Percentiles rank a stretch among this genome's conserved stretches.
Conservation (phyloP, 2,329 filamentous ascomycete genomes). For the Talaromyces sp. region DNA sequence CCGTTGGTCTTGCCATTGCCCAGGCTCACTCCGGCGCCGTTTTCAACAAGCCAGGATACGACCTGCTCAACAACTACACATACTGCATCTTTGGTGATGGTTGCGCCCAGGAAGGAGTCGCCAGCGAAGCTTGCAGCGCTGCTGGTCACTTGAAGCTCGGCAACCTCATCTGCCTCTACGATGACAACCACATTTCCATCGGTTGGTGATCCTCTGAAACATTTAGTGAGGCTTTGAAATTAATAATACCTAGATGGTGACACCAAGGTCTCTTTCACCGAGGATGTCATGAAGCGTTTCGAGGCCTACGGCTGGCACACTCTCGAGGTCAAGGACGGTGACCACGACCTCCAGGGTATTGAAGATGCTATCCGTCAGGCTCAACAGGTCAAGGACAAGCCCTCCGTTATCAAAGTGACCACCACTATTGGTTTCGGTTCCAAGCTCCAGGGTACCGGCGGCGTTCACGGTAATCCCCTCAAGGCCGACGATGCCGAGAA, state of each 20-base stretch:
- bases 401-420: constrained; percentile 90
- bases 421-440: constrained; percentile 98
- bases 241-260: constrained; percentile 64
- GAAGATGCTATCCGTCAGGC: constrained; percentile 82
- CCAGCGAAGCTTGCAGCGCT: constrained; percentile 82
- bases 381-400: constrained; percentile 90
- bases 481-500: constrained; percentile 92
- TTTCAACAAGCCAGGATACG: constrained; percentile 96
- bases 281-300: constrained; percentile 92
- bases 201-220: constrained; percentile 43
- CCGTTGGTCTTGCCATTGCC: constrained; percentile 94
- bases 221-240: background rate
- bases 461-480: constrained; percentile 92
- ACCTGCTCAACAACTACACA: constrained; percentile 93
- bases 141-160: constrained; percentile 96
- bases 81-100: constrained; percentile 96
- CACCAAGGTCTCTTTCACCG: constrained; percentile 93
- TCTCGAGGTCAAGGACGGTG: constrained; percentile 76
- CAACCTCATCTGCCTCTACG: constrained; percentile 94
- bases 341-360: constrained; percentile 80
- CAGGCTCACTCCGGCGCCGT: constrained; percentile 83
- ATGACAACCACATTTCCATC: constrained; percentile 96
- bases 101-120: constrained; percentile 97
- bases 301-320: constrained; percentile 97
- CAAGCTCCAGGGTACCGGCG: constrained; percentile 83